Evolutionary conservation across 768 basidiomycete genomes (phyloP).

Genomic region (Rossbeevera mucosa): DNA sequence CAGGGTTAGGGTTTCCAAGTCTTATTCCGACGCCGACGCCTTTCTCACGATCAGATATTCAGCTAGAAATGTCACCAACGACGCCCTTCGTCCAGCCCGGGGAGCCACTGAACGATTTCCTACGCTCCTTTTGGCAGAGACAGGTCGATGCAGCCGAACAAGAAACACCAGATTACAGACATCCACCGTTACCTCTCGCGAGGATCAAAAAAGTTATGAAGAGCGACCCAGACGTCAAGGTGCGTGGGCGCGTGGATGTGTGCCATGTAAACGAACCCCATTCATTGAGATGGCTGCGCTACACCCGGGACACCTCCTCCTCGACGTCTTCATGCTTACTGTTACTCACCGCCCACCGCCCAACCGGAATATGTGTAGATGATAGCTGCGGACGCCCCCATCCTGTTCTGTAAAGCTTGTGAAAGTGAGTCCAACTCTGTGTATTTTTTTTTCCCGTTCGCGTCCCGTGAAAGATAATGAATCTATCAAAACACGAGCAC

Average conservation of each 20-base stretch:
- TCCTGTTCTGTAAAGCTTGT: constrained; percentile 96
- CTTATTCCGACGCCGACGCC: background rate
- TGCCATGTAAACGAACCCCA: background rate
- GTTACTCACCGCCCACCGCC: background rate
- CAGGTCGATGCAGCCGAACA: constrained; percentile 84
- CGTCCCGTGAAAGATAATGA: background rate
- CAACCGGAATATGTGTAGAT: constrained; percentile 49
- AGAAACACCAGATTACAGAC: constrained; percentile 83
- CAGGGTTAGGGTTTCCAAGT: constrained; percentile 25
- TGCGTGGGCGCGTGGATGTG: constrained; percentile 34
- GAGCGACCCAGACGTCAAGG: constrained; percentile 95
- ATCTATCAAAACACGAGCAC: constrained; percentile 1
- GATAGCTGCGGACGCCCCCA: constrained; percentile 97
- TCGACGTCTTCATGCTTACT: background rate
- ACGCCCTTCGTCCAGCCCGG: constrained; percentile 76
- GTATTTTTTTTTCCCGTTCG: constrained; percentile 12
- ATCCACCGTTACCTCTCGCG: constrained; percentile 86
- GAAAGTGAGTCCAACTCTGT: constrained; percentile 62
- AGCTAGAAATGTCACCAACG: constrained; percentile 28
- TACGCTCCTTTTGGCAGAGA: constrained; percentile 86
- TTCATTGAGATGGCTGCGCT: background rate
- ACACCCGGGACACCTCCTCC: background rate
- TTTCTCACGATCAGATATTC: constrained; percentile 20
- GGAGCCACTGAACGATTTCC: constrained; percentile 81
- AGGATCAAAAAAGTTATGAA: constrained; percentile 99